These are phyloP conservation scores for Acorus gramineus DNA, from an alignment of 106 monocot species.

Conservation along the genomic window DNA sequence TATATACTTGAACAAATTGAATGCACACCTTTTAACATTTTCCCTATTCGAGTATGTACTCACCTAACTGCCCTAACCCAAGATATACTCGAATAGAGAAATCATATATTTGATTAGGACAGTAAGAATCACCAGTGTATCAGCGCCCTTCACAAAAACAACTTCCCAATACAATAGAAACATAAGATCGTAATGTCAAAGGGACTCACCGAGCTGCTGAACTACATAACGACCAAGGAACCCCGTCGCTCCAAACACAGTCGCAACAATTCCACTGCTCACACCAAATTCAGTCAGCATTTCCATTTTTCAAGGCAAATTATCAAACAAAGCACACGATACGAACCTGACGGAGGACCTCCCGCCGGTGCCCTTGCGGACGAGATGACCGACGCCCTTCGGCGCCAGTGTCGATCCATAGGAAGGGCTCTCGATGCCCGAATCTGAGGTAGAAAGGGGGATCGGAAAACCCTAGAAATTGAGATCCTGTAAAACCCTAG, in stretches of 20 bases:
- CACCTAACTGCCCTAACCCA: too few species aligned
- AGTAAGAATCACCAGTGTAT: too few species aligned
- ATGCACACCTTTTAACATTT: too few species aligned
- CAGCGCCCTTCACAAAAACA: background rate
- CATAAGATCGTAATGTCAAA: background rate
- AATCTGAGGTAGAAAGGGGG: too few species aligned
- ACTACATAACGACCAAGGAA: slow-evolving; percentile 99
- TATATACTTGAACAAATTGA: too few species aligned
- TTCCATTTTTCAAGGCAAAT: too few species aligned
- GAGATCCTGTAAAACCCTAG: too few species aligned
- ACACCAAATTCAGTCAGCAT: background rate
- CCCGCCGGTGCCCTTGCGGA: slow-evolving; percentile 94
- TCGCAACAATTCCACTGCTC: slow-evolving; percentile 85
- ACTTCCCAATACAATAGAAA: background rate
- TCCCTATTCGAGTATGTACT: too few species aligned
- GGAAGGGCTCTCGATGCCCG: too few species aligned
- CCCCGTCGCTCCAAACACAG: slow-evolving; percentile 98
- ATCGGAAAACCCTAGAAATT: too few species aligned
- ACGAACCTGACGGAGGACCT: slow-evolving; percentile 98
- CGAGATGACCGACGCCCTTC: slow-evolving; percentile 69
- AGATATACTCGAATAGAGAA: too few species aligned
- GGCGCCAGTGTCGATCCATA: slow-evolving; percentile 43
- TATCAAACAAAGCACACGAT: background rate
- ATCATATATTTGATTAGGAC: too few species aligned
- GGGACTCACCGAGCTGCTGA: slow-evolving; percentile 80